Evolutionary conservation across 2,329 filamentous ascomycete genomes (phyloP).

Genomic region (Phialocephala sp.): DNA sequence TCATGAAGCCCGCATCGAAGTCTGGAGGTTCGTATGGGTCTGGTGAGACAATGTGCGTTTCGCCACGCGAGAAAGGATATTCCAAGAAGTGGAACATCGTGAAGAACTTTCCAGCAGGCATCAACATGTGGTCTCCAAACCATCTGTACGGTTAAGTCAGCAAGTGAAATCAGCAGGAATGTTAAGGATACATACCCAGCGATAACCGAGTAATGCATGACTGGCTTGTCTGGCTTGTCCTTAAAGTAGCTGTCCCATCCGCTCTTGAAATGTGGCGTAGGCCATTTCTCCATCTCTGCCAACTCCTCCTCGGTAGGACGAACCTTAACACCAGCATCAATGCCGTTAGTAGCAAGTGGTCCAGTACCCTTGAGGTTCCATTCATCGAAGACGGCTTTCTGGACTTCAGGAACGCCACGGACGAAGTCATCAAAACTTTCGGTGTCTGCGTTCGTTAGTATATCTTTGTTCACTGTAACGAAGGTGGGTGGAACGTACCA

Average conservation of each 20-base stretch:
- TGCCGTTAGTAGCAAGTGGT: conserved; percentile 38
- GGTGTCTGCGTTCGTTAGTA: conserved; percentile 54
- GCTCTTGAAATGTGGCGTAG: conserved; percentile 73
- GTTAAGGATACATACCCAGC: conserved; percentile 52
- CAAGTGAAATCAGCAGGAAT: background rate
- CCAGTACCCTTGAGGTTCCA: conserved; percentile 83
- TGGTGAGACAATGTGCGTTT: conserved; percentile 62
- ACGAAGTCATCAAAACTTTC: conserved; percentile 84
- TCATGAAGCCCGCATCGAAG: conserved; percentile 86
- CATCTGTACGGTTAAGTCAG: conserved; percentile 41
- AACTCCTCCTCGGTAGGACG: conserved; percentile 63
- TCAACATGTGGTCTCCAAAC: conserved; percentile 66
- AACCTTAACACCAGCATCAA: conserved; percentile 59
- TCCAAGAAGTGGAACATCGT: conserved; percentile 59
- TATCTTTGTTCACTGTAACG: background rate
- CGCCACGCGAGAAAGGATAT: conserved; percentile 66
- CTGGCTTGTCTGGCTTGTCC: conserved; percentile 83
- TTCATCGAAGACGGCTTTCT: conserved; percentile 75
- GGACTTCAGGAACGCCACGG: conserved; percentile 72
- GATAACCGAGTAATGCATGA: conserved; percentile 85
- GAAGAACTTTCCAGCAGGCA: conserved; percentile 60
- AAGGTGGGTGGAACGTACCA: conserved; percentile 23
- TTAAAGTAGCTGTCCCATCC: conserved; percentile 86
- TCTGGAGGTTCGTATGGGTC: conserved; percentile 76
- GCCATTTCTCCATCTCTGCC: conserved; percentile 62